Evolutionary conservation across 495 filamentous ascomycete species (phyloP), one percentile per base, ranked within the genome.

Genomic region (Choiromyces venosus): DNA sequence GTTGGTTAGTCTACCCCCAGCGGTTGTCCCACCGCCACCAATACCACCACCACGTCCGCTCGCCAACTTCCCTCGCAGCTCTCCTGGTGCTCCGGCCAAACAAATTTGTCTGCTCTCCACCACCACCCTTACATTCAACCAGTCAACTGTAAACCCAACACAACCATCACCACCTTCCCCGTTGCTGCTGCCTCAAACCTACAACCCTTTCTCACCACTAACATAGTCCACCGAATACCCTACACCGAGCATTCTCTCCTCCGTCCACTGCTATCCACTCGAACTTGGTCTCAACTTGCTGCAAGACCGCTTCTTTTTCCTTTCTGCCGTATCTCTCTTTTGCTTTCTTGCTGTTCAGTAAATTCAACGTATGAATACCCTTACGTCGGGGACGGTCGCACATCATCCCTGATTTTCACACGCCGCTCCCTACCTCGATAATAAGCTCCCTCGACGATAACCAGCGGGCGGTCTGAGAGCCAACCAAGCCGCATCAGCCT

Each of bases 11-110:
- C n/a, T n/a, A 35, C 70, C 61, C 18, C 36, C 37, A 36, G 65
- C 18, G 65, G 75, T 68, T 69, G 75, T 76, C 38, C 18, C 67
- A 52, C 70, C 40, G 21, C 67, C 66, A 67, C 29, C 18, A 67
- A 2, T 6, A 67, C 52, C 40, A 65, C 72, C 72, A 19, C 72
- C 65, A 37, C 66, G 52, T 29, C 52, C 52, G 52, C 52, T 16
- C 52, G 36, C 66, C 44, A 76, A 74, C 71, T 52, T 37, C 46
- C 64, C 69, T 29, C 44, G 18, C 37, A 39, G 35, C 61, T 37
- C 64, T 10, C 65, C n/a, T 36, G 19, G 46, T 66, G 37, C 25
- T 5, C 25, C 33, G 52, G 52, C 52, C 52, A 61, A 61, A 61
- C 52, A 61, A 33, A 61, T 61, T 33, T 12, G 12, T 61, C 52